These are phyloP conservation scores for Fraxinus baroniana DNA, from an alignment of 305 asterid genomes.

Conservation along the genomic window DNA sequence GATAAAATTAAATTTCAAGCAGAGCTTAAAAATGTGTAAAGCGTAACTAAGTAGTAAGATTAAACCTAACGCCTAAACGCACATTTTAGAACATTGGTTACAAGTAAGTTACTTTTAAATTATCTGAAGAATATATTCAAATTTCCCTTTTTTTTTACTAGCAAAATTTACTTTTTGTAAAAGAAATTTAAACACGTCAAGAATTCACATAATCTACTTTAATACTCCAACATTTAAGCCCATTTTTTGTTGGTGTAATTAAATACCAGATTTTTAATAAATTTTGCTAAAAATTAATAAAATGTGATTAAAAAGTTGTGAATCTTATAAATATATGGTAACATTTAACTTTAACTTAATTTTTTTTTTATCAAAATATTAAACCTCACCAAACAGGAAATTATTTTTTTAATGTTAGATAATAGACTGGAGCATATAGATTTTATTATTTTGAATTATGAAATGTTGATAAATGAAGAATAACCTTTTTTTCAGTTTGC, in stretches of 20 bases:
- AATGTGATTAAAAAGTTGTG: no score
- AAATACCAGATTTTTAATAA: no score
- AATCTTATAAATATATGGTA: no score
- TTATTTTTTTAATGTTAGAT: no score
- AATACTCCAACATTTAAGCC: background rate
- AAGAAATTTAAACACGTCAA: background rate
- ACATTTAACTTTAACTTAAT: background rate
- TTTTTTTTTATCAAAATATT: no score
- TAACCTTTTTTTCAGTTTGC: background rate
- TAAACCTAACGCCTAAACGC: background rate
- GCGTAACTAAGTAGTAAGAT: background rate
- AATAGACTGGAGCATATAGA: background rate
- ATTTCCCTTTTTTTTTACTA: background rate
- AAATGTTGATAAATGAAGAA: background rate
- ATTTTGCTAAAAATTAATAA: background rate
- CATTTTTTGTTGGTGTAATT: background rate
- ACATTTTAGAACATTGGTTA: background rate
- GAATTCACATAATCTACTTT: background rate
- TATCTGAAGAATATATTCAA: background rate
- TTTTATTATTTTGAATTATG: background rate
- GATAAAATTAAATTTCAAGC: background rate
- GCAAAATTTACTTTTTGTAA: background rate
- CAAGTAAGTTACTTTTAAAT: background rate
- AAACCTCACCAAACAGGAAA: background rate
- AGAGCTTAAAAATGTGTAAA: background rate